Base-by-base conservation (phyloP, 257 asterid genomes). In the Datura wrightii region DNA sequence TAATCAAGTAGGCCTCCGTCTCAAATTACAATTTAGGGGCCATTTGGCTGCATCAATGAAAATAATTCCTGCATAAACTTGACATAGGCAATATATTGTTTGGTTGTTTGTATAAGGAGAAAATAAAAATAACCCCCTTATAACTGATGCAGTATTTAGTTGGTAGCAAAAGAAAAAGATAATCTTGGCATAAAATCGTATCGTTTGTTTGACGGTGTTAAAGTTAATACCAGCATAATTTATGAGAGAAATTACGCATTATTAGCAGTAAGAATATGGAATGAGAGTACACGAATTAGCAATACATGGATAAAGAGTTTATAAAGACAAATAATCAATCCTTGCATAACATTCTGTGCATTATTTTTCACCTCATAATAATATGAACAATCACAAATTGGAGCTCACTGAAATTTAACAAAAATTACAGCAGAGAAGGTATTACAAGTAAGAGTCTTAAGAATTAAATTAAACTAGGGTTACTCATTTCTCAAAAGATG, bases 401-500 rank as follows among this genome's bases (percentile, higher is more conserved):
- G 44, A 69, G 79, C 48, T 16, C 53, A 41, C 24, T 69, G 76
- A 67, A 67, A 15, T 37, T 36, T 36, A 66, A 66, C 48, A 36
- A 66, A 36, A 36, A 3, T 0, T 67, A 37, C 13, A 1, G 50
- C 34, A 67, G 76, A 37, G 76, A 67, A 0, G 72, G 76, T 15
- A 37, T 37, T 6, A 37, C 50, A 37, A 37, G 76, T 14, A 37
- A n/a, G 18, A 67, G 50, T 37, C 7, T 24, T 37, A 15, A 13
- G 10, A 37, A 7, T 67, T 67, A 14, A 66, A 37, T 48, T 36
- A 66, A 37, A 37, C 48, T 6, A 37, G 39, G 76, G 0, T 15
- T 67, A 66, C 74, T 14, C 50, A 37, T 67, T 67, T 67, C 13
- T 37, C 76, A 67, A 67, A 66, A 67, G 6, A 67, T 67, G n/a